phyloP scores from a whole-genome alignment of 164 flowering plant genomes.

The Magnolia sinica region DNA sequence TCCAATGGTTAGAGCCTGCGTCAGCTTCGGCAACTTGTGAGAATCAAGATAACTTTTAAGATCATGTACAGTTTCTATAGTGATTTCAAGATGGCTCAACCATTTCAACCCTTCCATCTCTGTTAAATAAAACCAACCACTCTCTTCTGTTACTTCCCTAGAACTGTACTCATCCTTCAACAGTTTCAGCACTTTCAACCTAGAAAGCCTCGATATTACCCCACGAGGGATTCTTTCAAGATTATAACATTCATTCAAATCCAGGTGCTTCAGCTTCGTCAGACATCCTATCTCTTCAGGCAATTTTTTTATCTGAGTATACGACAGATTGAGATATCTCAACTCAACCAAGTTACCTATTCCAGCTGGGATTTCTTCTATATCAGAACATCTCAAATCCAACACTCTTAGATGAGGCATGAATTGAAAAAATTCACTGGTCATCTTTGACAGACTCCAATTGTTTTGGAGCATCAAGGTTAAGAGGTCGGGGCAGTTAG shows the following conservation, averaged over 20 bases:
- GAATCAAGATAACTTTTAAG: neutral
- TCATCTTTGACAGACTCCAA: neutral
- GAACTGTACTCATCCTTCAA: too few species aligned
- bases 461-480: conserved; percentile 17
- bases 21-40: neutral
- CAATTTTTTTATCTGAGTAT: conserved; percentile 1
- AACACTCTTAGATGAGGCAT: conserved; percentile 18
- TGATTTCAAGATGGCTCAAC: conserved; percentile 10
- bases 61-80: neutral
- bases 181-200: neutral
- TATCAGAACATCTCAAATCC: conserved; percentile 12
- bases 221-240: neutral
- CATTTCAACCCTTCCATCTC: conserved; percentile 9
- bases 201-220: conserved; percentile 1
- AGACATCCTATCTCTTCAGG: conserved; percentile 6
- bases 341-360: conserved; percentile 4
- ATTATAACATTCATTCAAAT: neutral
- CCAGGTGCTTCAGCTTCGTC: conserved; percentile 12
- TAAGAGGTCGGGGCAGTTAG: conserved; percentile 17
- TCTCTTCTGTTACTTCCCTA: neutral
- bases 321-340: conserved; percentile 10
- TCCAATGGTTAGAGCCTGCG: neutral
- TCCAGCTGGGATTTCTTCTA: conserved; percentile 9
- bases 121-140: neutral
- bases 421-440: conserved; percentile 4